Evolutionary conservation across 371 early-diverging fungal species (phyloP).

Genomic region (Rhizopus arrhizus): DNA sequence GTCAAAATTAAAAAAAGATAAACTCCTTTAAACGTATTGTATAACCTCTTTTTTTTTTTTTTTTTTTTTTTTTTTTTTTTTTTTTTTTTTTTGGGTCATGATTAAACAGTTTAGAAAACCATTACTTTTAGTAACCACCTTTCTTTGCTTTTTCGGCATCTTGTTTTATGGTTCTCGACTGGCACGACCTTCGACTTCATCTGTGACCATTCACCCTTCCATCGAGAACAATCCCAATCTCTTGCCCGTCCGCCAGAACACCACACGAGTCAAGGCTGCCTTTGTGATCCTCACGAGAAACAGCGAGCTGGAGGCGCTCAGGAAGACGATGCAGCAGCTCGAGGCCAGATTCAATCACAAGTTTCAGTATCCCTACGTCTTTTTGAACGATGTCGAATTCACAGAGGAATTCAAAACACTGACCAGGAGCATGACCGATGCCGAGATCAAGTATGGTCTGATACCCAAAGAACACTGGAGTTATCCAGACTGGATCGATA

Average conservation of each 20-base stretch:
- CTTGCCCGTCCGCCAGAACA: conserved; percentile 29
- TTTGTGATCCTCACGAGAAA: conserved; percentile 74
- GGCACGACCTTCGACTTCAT: neutral
- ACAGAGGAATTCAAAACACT: conserved; percentile 71
- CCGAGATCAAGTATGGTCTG: conserved; percentile 54
- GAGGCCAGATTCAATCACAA: conserved; percentile 83
- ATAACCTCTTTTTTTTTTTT: neutral
- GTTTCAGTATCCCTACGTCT: conserved; percentile 88
- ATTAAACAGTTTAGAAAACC: neutral
- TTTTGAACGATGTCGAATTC: conserved; percentile 82
- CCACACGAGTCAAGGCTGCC: conserved; percentile 63
- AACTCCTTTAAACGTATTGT: neutral
- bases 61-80: neutral
- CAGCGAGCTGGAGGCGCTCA: conserved; percentile 71
- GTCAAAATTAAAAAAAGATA: no score
- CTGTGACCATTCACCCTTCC: conserved; percentile 3
- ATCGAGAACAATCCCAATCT: conserved; percentile 29
- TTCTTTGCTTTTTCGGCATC: neutral
- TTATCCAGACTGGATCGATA: conserved; percentile 81
- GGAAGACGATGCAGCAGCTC: conserved; percentile 68
- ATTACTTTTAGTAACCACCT: neutral
- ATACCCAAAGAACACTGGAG: conserved; percentile 82
- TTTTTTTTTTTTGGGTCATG: neutral
- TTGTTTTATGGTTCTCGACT: neutral
- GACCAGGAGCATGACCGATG: conserved; percentile 52